Evolutionary conservation across 495 filamentous ascomycete species (phyloP).

Genomic region (Xylaria nigripes): DNA sequence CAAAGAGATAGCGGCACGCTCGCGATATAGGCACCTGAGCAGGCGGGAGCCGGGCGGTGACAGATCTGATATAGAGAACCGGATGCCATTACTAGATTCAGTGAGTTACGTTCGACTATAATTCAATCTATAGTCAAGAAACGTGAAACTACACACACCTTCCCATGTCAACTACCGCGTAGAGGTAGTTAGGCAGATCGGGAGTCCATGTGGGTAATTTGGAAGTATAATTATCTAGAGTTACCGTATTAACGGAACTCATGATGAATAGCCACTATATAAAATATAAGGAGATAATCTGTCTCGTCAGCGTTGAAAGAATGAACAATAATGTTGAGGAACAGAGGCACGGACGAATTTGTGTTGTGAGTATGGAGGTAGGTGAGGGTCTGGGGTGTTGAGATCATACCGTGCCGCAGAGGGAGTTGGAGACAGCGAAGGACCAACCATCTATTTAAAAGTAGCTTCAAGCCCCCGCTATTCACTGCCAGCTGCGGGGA

Average conservation of each 20-base stretch:
- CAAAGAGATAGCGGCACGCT: slow-evolving; percentile 74
- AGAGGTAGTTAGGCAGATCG: slow-evolving; percentile 36
- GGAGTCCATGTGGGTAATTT: slow-evolving; percentile 41
- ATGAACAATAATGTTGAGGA: background rate
- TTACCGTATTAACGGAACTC: slow-evolving; percentile 33
- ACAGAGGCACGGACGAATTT: background rate
- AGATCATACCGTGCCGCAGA: background rate
- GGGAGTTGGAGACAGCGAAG: background rate
- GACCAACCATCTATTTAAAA: background rate
- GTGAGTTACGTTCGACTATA: background rate
- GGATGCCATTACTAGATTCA: slow-evolving; percentile 73
- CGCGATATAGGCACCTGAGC: slow-evolving; percentile 66
- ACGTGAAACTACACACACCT: slow-evolving; percentile 41
- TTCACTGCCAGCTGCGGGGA: background rate
- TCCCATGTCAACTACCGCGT: slow-evolving; percentile 65
- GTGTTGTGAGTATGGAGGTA: background rate
- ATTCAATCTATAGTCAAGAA: background rate
- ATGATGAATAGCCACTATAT: slow-evolving; percentile 8
- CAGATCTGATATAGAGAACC: slow-evolving; percentile 81
- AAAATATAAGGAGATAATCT: background rate
- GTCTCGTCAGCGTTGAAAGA: too few relatives aligned
- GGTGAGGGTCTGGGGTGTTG: background rate
- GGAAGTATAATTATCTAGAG: slow-evolving; percentile 43
- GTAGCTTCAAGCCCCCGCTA: background rate
- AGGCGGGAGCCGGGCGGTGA: slow-evolving; percentile 60